Evolutionary conservation across 495 filamentous ascomycete species (phyloP), one percentile per base, ranked within the genome.

Genomic region (Aspergillus biplanus): DNA sequence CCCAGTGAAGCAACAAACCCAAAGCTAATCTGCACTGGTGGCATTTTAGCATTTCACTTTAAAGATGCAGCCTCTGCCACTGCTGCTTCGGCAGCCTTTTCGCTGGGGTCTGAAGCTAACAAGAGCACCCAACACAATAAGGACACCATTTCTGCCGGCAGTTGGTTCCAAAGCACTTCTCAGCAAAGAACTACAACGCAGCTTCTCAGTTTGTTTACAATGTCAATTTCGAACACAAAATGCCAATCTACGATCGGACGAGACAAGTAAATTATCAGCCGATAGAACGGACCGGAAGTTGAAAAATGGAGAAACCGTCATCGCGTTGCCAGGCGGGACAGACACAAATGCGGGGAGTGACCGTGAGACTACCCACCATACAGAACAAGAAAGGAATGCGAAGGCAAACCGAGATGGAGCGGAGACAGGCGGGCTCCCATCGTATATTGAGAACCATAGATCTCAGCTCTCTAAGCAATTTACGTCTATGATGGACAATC

Each of bases 401-500:
- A 57, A 62, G 5, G 50, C 15, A 4, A 58, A 59, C 31, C 50
- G 44, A 11, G 32, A 52, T 16, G 52, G 37, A 13, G 34, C 34
- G 47, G 56, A 59, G 31, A 64, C 58, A 12, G 74, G 78, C 5
- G 73, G 75, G 18, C 86, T 97, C 32, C 94, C 95, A 27, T 97
- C 94, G 1, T 83, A 89, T 63, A 73, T 84, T 65, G 93, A 97
- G 70, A 78, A 81, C 53, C 87, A 87, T 27, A 84, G 93, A 73
- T 91, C 87, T 57, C 76, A 86, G 58, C 69, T 92, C 48, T 89
- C 90, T 6, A 91, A 89, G 64, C 86, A 88, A 62, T 88, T 97
- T 71, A 86, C 83, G 52, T 70, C 82, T 53, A 74, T 97, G 67
- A 96, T 97, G 91, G 95, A 99, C 76, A 85, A 91, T 62, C 71